These are phyloP conservation scores for Aspergillus ruber DNA, from an alignment of 2,329 filamentous ascomycete species.

Conservation along the genomic window DNA sequence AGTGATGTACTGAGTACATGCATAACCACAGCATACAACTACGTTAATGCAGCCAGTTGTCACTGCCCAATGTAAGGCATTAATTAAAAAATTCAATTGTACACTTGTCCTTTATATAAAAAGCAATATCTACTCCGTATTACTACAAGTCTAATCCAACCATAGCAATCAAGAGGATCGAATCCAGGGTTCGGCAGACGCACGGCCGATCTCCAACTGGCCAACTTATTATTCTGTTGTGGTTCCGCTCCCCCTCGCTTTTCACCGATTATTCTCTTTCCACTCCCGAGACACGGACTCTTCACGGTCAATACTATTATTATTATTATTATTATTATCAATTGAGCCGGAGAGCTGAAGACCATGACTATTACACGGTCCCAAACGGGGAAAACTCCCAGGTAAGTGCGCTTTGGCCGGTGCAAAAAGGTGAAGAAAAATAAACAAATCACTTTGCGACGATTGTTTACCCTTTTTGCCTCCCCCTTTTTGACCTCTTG, in stretches of 20 bases:
- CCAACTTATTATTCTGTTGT: neutral
- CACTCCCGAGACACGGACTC: neutral
- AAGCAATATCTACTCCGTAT: no score
- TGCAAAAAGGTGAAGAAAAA: neutral
- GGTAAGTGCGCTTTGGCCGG: slow-evolving; percentile 31
- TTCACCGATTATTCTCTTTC: neutral
- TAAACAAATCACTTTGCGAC: slow-evolving; percentile 1
- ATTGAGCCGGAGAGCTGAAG: neutral
- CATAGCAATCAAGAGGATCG: no score
- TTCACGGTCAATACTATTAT: neutral
- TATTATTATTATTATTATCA: neutral
- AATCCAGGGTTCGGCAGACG: no score
- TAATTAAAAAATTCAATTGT: no score
- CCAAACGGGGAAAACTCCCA: slow-evolving; percentile 47
- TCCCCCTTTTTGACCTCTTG: neutral
- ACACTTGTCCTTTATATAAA: no score
- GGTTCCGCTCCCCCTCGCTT: slow-evolving; percentile 4
- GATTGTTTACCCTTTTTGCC: slow-evolving; percentile 9
- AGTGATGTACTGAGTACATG: no score
- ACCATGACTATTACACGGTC: slow-evolving; percentile 46
- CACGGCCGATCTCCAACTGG: neutral
- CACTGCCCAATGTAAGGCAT: no score
- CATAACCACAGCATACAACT: no score
- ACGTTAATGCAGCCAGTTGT: no score
- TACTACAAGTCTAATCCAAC: no score